A percentile compares a stretch with the other conserved stretches of the same genome.
These are phyloP conservation scores for Sugiyamaella novakii DNA, from an alignment of 1,139 yeast species.

Conservation along the genomic window DNA sequence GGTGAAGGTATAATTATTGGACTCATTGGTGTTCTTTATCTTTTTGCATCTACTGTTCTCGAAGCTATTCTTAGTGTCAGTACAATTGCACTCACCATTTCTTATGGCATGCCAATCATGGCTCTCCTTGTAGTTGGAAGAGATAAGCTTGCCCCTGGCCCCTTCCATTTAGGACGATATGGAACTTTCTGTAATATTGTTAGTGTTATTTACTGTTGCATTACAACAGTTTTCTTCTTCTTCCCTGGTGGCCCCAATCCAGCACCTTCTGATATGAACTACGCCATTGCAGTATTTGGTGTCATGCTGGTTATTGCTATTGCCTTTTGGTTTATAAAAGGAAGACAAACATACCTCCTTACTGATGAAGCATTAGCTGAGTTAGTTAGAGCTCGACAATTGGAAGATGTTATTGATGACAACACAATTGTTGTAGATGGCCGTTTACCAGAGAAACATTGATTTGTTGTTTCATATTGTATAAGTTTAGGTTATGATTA, in stretches of 20 bases:
- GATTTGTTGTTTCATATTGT: conserved; percentile 1
- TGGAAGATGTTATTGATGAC: conserved; percentile 17
- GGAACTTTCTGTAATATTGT: conserved; percentile 25
- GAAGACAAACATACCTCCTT: conserved; percentile 24
- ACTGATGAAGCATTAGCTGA: conserved; percentile 27
- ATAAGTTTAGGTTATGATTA: conserved; percentile 9
- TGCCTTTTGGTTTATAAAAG: conserved; percentile 28
- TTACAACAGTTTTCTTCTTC: conserved; percentile 29
- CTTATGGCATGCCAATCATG: conserved; percentile 74
- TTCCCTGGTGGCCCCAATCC: conserved; percentile 33
- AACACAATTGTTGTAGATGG: conserved; percentile 13
- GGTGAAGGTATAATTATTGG: conserved; percentile 67
- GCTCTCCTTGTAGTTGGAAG: conserved; percentile 63
- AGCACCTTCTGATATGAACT: conserved; percentile 27
- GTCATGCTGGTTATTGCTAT: conserved; percentile 27
- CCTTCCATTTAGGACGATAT: conserved; percentile 26
- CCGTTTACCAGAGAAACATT: conserved; percentile 4
- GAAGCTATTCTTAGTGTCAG: conserved; percentile 84
- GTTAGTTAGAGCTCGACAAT: conserved; percentile 23
- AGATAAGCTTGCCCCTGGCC: conserved; percentile 27
- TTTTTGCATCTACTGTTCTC: conserved; percentile 72
- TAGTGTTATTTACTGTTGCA: conserved; percentile 25
- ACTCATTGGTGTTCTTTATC: conserved; percentile 61
- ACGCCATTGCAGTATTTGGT: conserved; percentile 30
- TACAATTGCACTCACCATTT: conserved; percentile 72